Evolutionary conservation across 2,329 filamentous ascomycete species (phyloP), one percentile per base, ranked within the genome.

Genomic region (Ophiosphaerella narmari): DNA sequence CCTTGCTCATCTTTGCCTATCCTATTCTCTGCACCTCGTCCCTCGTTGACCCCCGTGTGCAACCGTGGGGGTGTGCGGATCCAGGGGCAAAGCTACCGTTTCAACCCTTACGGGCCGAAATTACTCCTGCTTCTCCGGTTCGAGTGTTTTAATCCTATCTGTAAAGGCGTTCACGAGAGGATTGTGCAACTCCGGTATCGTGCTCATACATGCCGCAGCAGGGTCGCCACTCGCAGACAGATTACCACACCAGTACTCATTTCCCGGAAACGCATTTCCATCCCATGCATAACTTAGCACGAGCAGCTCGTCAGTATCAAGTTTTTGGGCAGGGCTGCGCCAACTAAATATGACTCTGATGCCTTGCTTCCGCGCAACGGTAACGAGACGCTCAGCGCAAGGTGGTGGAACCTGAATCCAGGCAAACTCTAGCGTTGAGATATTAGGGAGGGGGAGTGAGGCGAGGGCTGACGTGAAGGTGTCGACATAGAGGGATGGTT

Each of bases 141-240:
- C 9, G 33, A 39, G 37, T 13, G 18, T 18, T 21, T n/a, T 23
- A 12, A 52, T 43, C 36, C 39, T 43, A 14, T 43, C 43, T 16
- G 44, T 43, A 34, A 52, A 52, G 2, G 29, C n/a, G 12, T 52
- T 52, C 12, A 52, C 43, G 4, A 52, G 40, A 26, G 48, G 43
- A 47, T 52, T 52, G 31, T 52, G 48, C 39, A 52, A 47, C 43
- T 52, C 48, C 21, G 43, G 24, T 23, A 52, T 52, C 39, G 48
- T 52, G 32, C 48, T 52, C 48, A 52, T 52, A 40, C 48, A 52
- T 4, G 48, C 48, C 35, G 48, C 48, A n/a, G 48, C 48, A 26
- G 48, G 48, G 37, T 52, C 48, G 2, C 48, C 48, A 40, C 48
- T 52, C 12, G 18, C 43, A 31, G n/a, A 1, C 29, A 52, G 35